Evolutionary conservation across 768 basidiomycete genomes (phyloP), one percentile per base, ranked within the genome.

Genomic region (Russula earlei): DNA sequence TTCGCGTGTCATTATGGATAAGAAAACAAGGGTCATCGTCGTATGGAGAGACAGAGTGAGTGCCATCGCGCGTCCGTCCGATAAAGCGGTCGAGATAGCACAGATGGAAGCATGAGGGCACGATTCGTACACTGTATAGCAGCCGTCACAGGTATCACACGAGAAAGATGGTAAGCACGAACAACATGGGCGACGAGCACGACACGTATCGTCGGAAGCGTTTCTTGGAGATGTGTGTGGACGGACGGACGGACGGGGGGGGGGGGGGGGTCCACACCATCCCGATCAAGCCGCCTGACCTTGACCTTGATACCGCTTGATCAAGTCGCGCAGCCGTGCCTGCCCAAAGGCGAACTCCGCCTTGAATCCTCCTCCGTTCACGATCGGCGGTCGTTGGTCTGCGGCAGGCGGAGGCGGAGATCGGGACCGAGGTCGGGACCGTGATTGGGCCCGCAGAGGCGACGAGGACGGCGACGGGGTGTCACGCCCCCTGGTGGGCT

Each of bases 261-360:
- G n/a, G n/a, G n/a, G n/a, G n/a, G n/a, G n/a, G n/a, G n/a, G 17
- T 4, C 4, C 37, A 5, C 37, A 17, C 29, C 14, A 10, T 25
- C 17, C 43, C 19, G 15, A n/a, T 53, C 51, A 60, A 25, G 56
- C 56, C 36, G 58, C 48, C 54, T 64, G 67, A 45, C 74, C 72
- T 69, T 64, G 67, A 45, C 74, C 72, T 69, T 91, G 87, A 66
- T 89, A 91, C 64, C 87, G 85, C 78, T 82, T 84, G 67, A 90
- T 90, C 59, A 90, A 71, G 69, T 89, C 87, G 54, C 85, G 73
- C 62, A 90, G 69, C 57, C 83, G 74, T 14, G 87, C 86, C 68
- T 89, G 83, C 14, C 87, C 87, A 70, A 89, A 88, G 10, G 80
- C 84, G 55, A 85, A 67, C 38, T 85, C 83, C 2, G 71, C 71